These are phyloP conservation scores for Lachancea thermotolerans DNA, from an alignment of 805 yeast species.

Conservation along the genomic window DNA sequence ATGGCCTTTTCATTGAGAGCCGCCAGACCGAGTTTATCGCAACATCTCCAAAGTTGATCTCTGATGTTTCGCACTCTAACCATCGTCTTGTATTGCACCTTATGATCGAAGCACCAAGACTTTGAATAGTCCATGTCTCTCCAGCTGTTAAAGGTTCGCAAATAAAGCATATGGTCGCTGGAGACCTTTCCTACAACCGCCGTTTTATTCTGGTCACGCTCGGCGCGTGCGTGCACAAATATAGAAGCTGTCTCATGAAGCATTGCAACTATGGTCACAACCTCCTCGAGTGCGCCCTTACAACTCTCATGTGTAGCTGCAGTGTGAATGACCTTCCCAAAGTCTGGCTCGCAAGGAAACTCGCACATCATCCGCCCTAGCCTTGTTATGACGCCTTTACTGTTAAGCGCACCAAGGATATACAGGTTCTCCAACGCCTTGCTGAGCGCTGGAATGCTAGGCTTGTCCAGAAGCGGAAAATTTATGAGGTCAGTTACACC, in stretches of 20 bases:
- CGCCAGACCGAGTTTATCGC: conserved; percentile 35
- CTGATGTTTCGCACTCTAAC: conserved; percentile 63
- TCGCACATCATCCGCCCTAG: conserved; percentile 83
- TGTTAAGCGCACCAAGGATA: conserved; percentile 79
- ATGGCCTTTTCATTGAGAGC: conserved; percentile 14
- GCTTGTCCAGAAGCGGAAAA: conserved; percentile 90
- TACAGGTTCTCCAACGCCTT: conserved; percentile 77
- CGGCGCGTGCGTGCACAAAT: conserved; percentile 33
- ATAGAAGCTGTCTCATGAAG: conserved; percentile 69
- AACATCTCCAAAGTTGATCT: conserved; percentile 57
- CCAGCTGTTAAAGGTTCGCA: conserved; percentile 79
- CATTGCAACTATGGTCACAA: conserved; percentile 75
- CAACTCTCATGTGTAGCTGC: conserved; percentile 43
- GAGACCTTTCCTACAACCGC: conserved; percentile 46
- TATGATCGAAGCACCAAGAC: conserved; percentile 83
- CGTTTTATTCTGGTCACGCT: conserved; percentile 26
- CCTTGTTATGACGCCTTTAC: conserved; percentile 68
- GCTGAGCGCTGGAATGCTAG: conserved; percentile 64
- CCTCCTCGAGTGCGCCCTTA: conserved; percentile 54
- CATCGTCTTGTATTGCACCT: conserved; percentile 68
- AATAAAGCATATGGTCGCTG: conserved; percentile 72
- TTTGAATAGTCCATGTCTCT: conserved; percentile 54
- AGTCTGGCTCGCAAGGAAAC: conserved; percentile 87
- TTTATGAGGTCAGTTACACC: conserved; percentile 77
- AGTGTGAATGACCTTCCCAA: conserved; percentile 66